Conservation (phyloP, 768 basidiomycete genomes). For the Cystofilobasidium macerans region DNA sequence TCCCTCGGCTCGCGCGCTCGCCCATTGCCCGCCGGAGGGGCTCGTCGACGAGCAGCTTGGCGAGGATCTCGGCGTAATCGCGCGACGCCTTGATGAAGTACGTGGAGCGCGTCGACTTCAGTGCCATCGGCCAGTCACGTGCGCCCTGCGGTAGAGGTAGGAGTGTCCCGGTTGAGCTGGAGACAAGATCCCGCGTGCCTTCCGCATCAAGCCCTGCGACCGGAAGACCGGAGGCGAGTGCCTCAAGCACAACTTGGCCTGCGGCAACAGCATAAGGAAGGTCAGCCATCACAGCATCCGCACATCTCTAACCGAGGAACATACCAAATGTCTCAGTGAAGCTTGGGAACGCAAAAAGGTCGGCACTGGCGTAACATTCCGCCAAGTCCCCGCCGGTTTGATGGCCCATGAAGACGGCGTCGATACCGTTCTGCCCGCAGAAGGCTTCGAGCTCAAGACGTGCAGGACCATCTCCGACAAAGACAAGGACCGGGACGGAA, state of each 20-base stretch:
- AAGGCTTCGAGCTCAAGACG: slow-evolving; percentile 35
- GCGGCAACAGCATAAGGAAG: background rate
- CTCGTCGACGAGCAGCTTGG: slow-evolving; percentile 26
- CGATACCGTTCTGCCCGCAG: slow-evolving; percentile 35
- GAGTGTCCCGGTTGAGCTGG: slow-evolving; percentile 32
- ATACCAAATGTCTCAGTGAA: slow-evolving; percentile 34
- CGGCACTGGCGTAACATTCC: slow-evolving; percentile 41
- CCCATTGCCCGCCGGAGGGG: slow-evolving; percentile 31
- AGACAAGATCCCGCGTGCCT: slow-evolving; percentile 40
- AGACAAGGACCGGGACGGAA: slow-evolving; percentile 36
- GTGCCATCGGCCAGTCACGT: slow-evolving; percentile 26
- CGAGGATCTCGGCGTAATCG: slow-evolving; percentile 33
- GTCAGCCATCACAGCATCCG: background rate
- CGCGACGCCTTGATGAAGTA: slow-evolving; percentile 28
- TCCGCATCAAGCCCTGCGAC: slow-evolving; percentile 43
- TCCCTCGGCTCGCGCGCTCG: slow-evolving; percentile 31
- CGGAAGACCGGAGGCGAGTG: slow-evolving; percentile 43
- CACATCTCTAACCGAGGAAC: background rate
- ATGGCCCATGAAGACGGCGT: slow-evolving; percentile 41
- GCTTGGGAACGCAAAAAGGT: slow-evolving; percentile 43
- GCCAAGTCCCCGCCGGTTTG: slow-evolving; percentile 39
- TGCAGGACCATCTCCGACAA: slow-evolving; percentile 43
- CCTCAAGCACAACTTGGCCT: slow-evolving; percentile 44
- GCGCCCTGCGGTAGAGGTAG: slow-evolving; percentile 30
- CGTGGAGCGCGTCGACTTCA: slow-evolving; percentile 19